Base-by-base conservation (phyloP, 805 yeast genomes). In the Diddensiella transvaalensis region DNA sequence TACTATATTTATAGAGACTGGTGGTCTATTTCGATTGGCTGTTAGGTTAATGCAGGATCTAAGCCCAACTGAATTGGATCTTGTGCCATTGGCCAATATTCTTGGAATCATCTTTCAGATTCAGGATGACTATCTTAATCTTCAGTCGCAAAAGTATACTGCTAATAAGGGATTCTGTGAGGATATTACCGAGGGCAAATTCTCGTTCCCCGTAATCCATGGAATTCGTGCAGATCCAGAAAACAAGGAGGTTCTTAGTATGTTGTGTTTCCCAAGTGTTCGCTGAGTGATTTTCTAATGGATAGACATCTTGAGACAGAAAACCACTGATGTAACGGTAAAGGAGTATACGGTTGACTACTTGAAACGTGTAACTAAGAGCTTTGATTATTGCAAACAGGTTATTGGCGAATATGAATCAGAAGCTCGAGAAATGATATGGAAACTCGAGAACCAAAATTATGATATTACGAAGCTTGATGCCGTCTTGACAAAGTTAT, bases 171-270 rank as follows among this genome's bases (percentile, higher is more conserved):
- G 95, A 2, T 77, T 77, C 53, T 80, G 87, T 46, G 96, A 90
- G 58, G 98, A 90, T 61, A 75, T 90, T 24, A 79, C 88, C 0
- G 96, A 90, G 63, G 96, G 96, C 0, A 90, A 89, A 65, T 78
- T 85, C 51, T 87, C 96, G 0, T 85, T 87, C 53, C 96, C 96
- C 0, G 80, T 90, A 1, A 76, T 90, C 15, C 93, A 87, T 63
- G 75, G 82, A 3, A 65, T 84, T 1, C 59, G 69, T 17, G 57
- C 61, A 30, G 70, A 70, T 42, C 51, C 58, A 1, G 52, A 58
- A 1, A 70, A 72, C 44, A 64, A 68, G 47, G 75, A 74, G 45
- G 60, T 82, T 8, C 52, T 74, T 46, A 63, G 63, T 59, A 48
- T 40, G 62, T 50, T 17, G 6, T 5, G 10, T n/a, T 17, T 3